phyloP scores from a whole-genome alignment of 2,329 filamentous ascomycete genomes.

The Venturia oleaginea region DNA sequence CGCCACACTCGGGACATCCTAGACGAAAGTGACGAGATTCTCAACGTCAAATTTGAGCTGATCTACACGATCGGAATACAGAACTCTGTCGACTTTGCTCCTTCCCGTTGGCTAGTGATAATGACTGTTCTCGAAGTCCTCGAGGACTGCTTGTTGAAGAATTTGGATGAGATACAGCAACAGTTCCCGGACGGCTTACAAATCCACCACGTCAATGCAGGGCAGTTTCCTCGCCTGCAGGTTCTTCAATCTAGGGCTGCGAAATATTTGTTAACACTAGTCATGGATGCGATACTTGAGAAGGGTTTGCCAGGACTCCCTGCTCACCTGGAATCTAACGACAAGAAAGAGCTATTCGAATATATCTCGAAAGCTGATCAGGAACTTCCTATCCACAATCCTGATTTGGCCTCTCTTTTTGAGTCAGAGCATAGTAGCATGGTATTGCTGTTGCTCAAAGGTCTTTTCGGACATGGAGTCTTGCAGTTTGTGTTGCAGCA shows the following conservation, averaged over 20 bases:
- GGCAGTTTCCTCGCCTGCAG: conserved; percentile 43
- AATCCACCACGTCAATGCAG: conserved; percentile 26
- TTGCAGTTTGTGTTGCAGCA: conserved; percentile 46
- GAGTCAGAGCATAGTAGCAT: conserved; percentile 19
- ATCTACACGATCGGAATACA: conserved; percentile 34
- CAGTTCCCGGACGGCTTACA: conserved; percentile 38
- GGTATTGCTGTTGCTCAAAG: conserved; percentile 49
- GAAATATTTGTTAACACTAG: conserved; percentile 13
- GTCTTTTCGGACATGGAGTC: conserved; percentile 52
- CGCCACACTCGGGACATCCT: conserved; percentile 46
- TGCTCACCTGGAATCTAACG: not conserved
- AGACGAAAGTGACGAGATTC: conserved; percentile 44
- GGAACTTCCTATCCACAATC: not conserved
- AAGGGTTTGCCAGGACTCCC: conserved; percentile 15
- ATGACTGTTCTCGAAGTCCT: conserved; percentile 45
- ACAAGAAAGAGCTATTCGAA: conserved; percentile 1
- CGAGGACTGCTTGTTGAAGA: conserved; percentile 15
- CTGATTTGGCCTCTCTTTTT: not conserved
- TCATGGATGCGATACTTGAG: conserved; percentile 20
- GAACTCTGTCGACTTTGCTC: conserved; percentile 41
- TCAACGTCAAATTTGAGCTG: conserved; percentile 26
- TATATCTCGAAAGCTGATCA: conserved; percentile 15
- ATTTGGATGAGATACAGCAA: conserved; percentile 22
- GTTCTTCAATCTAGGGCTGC: conserved; percentile 34
- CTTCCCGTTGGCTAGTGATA: conserved; percentile 47